These are phyloP conservation scores for Nicotiana rustica DNA, from an alignment of 305 asterid species.

Conservation along the genomic window DNA sequence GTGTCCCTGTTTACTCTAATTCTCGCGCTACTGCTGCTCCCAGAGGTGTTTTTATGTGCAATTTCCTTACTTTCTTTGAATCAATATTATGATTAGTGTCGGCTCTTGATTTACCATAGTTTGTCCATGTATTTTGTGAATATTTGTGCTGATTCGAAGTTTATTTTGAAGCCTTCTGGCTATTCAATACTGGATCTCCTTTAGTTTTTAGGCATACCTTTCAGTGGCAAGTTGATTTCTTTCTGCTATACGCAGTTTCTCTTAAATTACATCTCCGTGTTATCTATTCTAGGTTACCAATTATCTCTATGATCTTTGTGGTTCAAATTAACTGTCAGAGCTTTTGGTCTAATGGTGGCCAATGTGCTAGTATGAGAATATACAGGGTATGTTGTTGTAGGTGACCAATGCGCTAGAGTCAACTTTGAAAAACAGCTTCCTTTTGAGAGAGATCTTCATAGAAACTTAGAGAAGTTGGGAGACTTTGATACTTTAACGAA, in stretches of 20 bases:
- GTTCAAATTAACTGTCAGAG: background rate
- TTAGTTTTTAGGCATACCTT: background rate
- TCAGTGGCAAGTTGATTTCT: background rate
- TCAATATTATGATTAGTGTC: background rate
- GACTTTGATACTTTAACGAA: background rate
- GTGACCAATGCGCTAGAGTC: background rate
- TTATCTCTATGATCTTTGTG: background rate
- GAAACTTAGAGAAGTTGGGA: background rate
- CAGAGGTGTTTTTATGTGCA: background rate
- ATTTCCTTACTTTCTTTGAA: background rate
- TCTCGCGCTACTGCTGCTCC: background rate
- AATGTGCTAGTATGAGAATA: background rate
- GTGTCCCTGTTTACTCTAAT: background rate
- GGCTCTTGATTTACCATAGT: conserved; percentile 20
- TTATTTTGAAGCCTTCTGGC: conserved; percentile 24
- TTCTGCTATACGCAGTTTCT: background rate
- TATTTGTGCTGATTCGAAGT: background rate
- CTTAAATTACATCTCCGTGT: background rate
- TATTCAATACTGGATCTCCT: background rate
- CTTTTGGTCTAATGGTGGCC: background rate
- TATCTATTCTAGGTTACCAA: background rate
- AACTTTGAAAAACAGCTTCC: background rate
- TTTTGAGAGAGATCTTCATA: background rate
- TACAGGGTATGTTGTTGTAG: no score
- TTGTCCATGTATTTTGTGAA: background rate